Conservation (phyloP, 257 asterid genomes). For the Forsythia viridissima region DNA sequence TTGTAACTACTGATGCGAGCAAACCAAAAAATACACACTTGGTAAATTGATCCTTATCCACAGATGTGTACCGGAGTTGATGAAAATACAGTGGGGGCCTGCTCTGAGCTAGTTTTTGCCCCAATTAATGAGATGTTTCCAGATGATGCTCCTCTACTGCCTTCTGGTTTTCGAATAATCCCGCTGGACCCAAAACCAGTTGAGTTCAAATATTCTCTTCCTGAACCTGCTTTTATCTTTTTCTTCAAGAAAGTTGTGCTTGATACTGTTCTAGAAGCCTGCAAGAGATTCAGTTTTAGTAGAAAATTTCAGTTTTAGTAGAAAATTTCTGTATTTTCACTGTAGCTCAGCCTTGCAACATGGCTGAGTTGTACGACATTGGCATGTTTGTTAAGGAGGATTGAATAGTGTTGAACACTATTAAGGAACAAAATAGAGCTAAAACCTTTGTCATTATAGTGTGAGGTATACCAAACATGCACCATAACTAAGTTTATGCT, state of each 20-base stretch:
- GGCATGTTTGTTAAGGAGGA: background rate
- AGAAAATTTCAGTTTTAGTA: too few relatives aligned
- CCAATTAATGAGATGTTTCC: constrained; percentile 97
- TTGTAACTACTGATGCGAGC: background rate
- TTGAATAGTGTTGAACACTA: background rate
- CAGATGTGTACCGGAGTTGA: constrained; percentile 97
- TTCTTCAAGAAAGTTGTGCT: background rate
- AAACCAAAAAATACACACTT: constrained; percentile 14
- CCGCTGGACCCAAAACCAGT: constrained; percentile 90
- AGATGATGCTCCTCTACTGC: constrained; percentile 83
- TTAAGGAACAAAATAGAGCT: background rate
- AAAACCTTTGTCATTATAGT: background rate
- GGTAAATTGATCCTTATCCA: constrained; percentile 14
- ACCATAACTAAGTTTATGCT: background rate
- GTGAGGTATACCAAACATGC: background rate
- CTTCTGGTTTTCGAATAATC: constrained; percentile 95
- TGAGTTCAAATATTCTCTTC: constrained; percentile 30
- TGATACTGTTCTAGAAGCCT: background rate
- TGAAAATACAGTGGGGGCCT: constrained; percentile 84
- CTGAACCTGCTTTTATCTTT: background rate
- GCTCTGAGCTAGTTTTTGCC: constrained; percentile 95
- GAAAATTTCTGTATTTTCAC: too few relatives aligned
- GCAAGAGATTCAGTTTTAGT: background rate
- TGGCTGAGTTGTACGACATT: background rate
- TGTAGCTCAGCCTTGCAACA: background rate